Base-by-base conservation (phyloP, 164 flowering plant genomes). In the Vitis rotundifolia region DNA sequence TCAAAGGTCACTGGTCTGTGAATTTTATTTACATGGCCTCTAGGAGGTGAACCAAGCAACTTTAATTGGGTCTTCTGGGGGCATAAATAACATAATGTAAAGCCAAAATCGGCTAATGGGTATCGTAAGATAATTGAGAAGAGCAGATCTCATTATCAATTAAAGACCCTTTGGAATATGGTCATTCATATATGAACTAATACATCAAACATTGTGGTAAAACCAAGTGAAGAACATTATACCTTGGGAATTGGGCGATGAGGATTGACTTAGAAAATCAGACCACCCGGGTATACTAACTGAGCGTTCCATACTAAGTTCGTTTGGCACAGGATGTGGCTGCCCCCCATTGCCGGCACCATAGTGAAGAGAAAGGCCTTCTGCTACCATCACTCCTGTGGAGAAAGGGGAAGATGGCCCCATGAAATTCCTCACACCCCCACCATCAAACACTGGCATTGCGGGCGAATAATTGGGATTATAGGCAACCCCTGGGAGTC, bases 231-330 rank as follows among this genome's bases (percentile, higher is more conserved):
- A 44, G 50, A 68, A 29, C 16, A 28, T 22, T 19, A 53, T 83
- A 85, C 91, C 88, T 80, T 70, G 82, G n/a, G 86, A 83, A 76
- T 81, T 74, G 14, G 87, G 84, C 49, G 77, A n/a, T 29, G 86
- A 79, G 53, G 82, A 31, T 18, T 82, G 80, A 59, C 78, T 77
- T 11, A 68, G 57, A 64, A 73, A 47, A 68, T 86, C 81, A 9
- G 81, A 49, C 72, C 79, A 76, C 22, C 76, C 79, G 6, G 62
- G 75, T 14, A 48, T 50, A 48, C 70, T 76, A 59, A 15, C 31
- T 13, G 77, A 50, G 9, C 61, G 58, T 5, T 29, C 51, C 19
- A 69, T 28, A 14, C 31, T 12, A 10, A 50, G 67, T 19, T 64
- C 73, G 49, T 16, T 47, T 13, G 63, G 72, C 8, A 18, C 16